These are phyloP conservation scores for Melanopsichium pennsylvanicum DNA, from an alignment of 1,284 basidiomycete species.

Conservation along the genomic window DNA sequence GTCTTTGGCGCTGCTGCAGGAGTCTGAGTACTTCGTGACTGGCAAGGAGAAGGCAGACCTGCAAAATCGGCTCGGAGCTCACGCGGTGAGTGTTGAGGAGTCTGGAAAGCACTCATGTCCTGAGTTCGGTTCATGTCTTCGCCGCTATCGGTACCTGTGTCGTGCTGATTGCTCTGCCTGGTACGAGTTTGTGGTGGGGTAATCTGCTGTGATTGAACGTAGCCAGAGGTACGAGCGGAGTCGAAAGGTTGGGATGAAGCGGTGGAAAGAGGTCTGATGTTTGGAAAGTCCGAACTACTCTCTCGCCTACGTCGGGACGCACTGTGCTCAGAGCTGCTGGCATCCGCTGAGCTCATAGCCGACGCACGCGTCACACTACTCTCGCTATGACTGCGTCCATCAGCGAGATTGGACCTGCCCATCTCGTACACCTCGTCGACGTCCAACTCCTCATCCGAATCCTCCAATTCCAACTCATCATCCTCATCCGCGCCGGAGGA, in stretches of 20 bases:
- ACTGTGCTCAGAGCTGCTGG: slow-evolving; percentile 1
- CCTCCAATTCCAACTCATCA: slow-evolving; percentile 35
- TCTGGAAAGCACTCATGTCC: slow-evolving; percentile 43
- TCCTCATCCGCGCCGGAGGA: slow-evolving; percentile 27
- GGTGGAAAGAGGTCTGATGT: not conserved
- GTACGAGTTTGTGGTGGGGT: slow-evolving; percentile 31
- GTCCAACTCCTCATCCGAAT: slow-evolving; percentile 45
- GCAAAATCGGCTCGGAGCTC: slow-evolving; percentile 7
- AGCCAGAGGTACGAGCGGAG: not conserved
- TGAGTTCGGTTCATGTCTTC: slow-evolving; percentile 22
- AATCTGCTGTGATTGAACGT: slow-evolving; percentile 15
- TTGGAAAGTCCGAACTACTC: slow-evolving; percentile 26
- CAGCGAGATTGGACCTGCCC: slow-evolving; percentile 25
- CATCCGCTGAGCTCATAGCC: not conserved
- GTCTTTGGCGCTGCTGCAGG: not conserved
- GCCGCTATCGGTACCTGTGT: slow-evolving; percentile 31
- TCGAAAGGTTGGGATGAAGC: not conserved
- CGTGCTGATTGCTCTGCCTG: slow-evolving; percentile 28
- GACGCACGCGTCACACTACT: not conserved
- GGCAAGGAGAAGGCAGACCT: slow-evolving; percentile 5
- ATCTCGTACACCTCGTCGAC: slow-evolving; percentile 28
- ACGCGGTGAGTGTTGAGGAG: slow-evolving; percentile 34
- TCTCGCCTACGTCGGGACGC: slow-evolving; percentile 18
- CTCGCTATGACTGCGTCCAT: slow-evolving; percentile 14
- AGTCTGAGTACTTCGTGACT: not conserved